These are phyloP conservation scores for Xanthoparmelia taractica DNA, from an alignment of 495 filamentous ascomycete species.

Conservation along the genomic window DNA sequence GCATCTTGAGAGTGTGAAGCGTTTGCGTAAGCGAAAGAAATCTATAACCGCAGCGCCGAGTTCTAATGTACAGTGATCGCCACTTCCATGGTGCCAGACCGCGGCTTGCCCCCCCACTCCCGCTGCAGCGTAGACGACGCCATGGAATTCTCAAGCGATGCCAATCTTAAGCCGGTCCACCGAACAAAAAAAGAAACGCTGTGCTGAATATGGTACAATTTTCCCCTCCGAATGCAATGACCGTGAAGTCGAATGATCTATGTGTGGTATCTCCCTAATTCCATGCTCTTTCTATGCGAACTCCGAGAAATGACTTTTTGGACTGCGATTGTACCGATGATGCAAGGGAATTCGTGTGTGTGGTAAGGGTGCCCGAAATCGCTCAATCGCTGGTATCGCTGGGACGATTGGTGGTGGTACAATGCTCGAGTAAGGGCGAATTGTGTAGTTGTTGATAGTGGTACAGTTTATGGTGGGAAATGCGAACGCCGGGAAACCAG, in stretches of 20 bases:
- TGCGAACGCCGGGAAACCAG: constrained; percentile 16
- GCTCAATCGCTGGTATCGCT: constrained; percentile 21
- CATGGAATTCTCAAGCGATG: constrained; percentile 13
- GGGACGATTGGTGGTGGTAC: constrained; percentile 22
- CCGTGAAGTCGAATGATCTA: constrained; percentile 28
- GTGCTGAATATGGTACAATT: constrained; percentile 14
- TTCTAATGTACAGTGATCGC: not conserved
- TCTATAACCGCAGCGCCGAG: not conserved
- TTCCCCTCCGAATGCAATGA: constrained; percentile 15
- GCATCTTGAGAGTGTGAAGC: not conserved
- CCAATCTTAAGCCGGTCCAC: not conserved
- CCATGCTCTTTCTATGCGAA: constrained; percentile 18
- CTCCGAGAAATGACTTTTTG: constrained; percentile 21
- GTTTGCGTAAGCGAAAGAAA: not conserved
- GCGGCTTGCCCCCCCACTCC: not conserved
- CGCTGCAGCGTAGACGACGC: not conserved
- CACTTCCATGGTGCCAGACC: not conserved
- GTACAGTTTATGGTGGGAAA: constrained; percentile 19
- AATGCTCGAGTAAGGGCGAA: constrained; percentile 18
- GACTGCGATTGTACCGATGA: constrained; percentile 8
- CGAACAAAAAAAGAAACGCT: constrained; percentile 5
- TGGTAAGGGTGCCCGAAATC: constrained; percentile 16
- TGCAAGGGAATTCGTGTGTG: constrained; percentile 24
- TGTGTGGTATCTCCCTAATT: constrained; percentile 27
- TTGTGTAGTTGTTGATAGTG: constrained; percentile 14